Percentiles rank a stretch among this genome's conserved stretches.
These are phyloP conservation scores for Microdochium trichocladiopsis DNA, from an alignment of 2,329 filamentous ascomycete species.

Conservation along the genomic window DNA sequence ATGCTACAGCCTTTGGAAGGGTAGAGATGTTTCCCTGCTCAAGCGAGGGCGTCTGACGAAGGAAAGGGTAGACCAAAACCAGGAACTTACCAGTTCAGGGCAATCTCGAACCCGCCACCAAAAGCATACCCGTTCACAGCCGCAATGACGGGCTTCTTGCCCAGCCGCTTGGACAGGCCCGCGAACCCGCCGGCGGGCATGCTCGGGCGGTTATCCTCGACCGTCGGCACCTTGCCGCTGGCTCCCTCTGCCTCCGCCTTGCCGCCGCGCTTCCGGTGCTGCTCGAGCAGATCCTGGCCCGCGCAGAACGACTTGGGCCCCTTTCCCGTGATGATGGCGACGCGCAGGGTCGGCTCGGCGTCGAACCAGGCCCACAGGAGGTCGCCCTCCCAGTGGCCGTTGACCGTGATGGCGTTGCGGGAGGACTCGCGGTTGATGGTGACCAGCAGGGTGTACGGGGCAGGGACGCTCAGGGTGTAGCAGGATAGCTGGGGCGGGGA, in stretches of 20 bases:
- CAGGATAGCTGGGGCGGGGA: conserved; percentile 1
- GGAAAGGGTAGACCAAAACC: neutral
- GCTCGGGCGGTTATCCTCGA: conserved; percentile 9
- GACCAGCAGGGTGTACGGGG: conserved; percentile 39
- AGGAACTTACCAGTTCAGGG: conserved; percentile 40
- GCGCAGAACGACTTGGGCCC: conserved; percentile 47
- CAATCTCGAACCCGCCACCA: conserved; percentile 51
- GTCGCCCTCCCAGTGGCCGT: conserved; percentile 40
- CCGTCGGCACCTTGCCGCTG: conserved; percentile 10
- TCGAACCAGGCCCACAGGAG: conserved; percentile 47
- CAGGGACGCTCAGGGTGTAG: conserved; percentile 32
- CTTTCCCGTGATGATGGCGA: conserved; percentile 42
- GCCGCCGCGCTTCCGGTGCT: conserved; percentile 9
- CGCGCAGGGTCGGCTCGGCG: conserved; percentile 35
- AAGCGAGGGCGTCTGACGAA: no score
- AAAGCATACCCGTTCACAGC: conserved; percentile 51
- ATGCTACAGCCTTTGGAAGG: no score
- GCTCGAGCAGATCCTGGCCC: conserved; percentile 47
- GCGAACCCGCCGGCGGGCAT: conserved; percentile 40
- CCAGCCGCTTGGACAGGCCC: conserved; percentile 45
- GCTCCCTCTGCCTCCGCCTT: neutral
- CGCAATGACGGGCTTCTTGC: conserved; percentile 55
- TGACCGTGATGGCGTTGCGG: conserved; percentile 36
- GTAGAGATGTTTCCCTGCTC: no score
- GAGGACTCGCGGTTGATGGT: conserved; percentile 42